phyloP scores from a whole-genome alignment of 176 grass and related monocot genomes.

The Ampelocalamus luodianensis region DNA sequence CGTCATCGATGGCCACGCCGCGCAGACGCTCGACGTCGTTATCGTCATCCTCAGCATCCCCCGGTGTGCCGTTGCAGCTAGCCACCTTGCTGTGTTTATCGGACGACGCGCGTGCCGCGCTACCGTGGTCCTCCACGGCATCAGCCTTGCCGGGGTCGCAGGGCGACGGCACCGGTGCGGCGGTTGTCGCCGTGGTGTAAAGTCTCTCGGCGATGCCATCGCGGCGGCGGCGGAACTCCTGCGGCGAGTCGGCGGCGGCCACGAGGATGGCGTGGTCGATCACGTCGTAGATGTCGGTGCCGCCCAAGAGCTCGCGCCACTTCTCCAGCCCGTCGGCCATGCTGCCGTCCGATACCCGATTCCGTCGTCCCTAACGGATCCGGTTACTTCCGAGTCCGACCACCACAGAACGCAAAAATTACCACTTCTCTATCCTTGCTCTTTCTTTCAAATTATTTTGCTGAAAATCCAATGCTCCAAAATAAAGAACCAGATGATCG shows the following conservation, averaged over 20 bases:
- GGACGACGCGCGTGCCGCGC: neutral
- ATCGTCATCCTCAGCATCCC: neutral
- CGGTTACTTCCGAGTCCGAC: neutral
- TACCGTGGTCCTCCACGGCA: conserved; percentile 30
- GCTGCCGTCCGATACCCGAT: neutral
- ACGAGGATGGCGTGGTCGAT: conserved; percentile 62
- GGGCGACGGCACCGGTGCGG: neutral
- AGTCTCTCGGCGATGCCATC: conserved; percentile 54
- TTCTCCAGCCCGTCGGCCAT: conserved; percentile 22
- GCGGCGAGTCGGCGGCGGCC: conserved; percentile 47
- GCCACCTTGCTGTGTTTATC: conserved; percentile 45
- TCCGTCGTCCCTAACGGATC: neutral
- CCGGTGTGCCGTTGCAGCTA: conserved; percentile 23
- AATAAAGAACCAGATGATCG: neutral
- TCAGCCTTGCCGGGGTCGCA: neutral
- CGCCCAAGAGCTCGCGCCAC: conserved; percentile 55
- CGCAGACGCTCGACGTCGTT: neutral
- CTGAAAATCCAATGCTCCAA: neutral
- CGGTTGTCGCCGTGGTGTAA: conserved; percentile 11
- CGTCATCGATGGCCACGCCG: neutral
- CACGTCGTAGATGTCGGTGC: conserved; percentile 53
- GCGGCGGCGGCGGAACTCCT: conserved; percentile 51
- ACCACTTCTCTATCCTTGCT: no score
- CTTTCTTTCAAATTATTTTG: neutral
- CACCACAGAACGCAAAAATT: neutral